Conservation (phyloP, 1,284 basidiomycete genomes). For the Blastosporella zonata region DNA sequence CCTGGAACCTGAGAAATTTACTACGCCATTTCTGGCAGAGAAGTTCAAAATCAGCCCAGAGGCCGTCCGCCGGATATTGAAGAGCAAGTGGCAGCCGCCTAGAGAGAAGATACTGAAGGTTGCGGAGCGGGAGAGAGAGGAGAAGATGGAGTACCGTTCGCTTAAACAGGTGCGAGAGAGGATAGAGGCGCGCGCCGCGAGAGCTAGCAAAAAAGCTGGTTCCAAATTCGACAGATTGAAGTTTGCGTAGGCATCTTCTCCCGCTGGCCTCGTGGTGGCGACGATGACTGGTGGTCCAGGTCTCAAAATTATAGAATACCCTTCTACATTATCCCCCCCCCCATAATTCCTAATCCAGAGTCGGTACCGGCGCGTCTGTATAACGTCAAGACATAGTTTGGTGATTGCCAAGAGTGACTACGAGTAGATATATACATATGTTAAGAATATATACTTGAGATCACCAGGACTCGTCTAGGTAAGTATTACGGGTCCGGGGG, state of each 20-base stretch:
- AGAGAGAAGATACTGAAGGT: slow-evolving; percentile 53
- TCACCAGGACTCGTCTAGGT: slow-evolving; percentile 14
- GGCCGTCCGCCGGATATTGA: slow-evolving; percentile 81
- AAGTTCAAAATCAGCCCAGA: slow-evolving; percentile 85
- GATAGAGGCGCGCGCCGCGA: slow-evolving; percentile 31
- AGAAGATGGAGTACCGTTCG: slow-evolving; percentile 37
- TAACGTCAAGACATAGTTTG: slow-evolving; percentile 5
- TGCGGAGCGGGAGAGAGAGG: slow-evolving; percentile 57
- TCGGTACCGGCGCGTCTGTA: slow-evolving; percentile 10
- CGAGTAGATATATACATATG: slow-evolving; percentile 20
- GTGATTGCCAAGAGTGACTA: slow-evolving; percentile 6
- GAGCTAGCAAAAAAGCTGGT: slow-evolving; percentile 24
- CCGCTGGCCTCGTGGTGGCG: slow-evolving; percentile 17
- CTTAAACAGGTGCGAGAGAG: slow-evolving; percentile 43
- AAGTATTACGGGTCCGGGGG: background rate
- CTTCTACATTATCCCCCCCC: slow-evolving; percentile 1
- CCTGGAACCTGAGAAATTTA: slow-evolving; percentile 68
- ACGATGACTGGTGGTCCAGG: slow-evolving; percentile 6
- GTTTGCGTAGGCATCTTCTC: slow-evolving; percentile 31
- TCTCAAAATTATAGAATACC: slow-evolving; percentile 10
- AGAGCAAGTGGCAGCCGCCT: slow-evolving; percentile 75
- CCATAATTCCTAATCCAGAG: slow-evolving; percentile 7
- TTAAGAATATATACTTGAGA: slow-evolving; percentile 24
- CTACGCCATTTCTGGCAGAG: slow-evolving; percentile 68
- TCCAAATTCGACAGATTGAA: slow-evolving; percentile 35